Evolutionary conservation across 2,329 filamentous ascomycete species (phyloP).

Genomic region (Cryoendolithus antarcticus): DNA sequence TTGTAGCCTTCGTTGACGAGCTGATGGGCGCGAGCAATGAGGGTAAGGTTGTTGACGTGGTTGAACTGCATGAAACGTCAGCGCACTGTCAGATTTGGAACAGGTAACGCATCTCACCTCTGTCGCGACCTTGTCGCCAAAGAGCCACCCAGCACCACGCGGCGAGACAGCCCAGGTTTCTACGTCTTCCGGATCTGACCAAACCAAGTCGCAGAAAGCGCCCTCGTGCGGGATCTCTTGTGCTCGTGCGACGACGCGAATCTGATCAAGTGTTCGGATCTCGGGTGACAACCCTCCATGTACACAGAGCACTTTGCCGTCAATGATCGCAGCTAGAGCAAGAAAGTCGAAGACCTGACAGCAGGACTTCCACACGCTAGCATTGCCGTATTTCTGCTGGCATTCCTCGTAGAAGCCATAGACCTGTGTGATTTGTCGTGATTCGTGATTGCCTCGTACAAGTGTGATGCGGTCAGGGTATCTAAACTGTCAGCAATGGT

Average conservation of each 20-base stretch:
- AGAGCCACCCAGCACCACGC: constrained; percentile 54
- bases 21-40: constrained; percentile 63
- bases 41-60: constrained; percentile 59
- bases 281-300: constrained; percentile 61
- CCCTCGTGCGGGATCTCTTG: constrained; percentile 69
- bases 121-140: constrained; percentile 59
- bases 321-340: constrained; percentile 59
- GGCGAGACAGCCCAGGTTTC: constrained; percentile 57
- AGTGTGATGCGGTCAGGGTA: constrained; percentile 62
- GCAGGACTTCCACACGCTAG: constrained; percentile 67
- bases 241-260: constrained; percentile 59
- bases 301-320: constrained; percentile 61
- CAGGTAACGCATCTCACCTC: too few species aligned
- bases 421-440: constrained; percentile 64
- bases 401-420: constrained; percentile 73
- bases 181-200: constrained; percentile 60
- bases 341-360: constrained; percentile 70
- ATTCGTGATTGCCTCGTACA: constrained; percentile 64
- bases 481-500: constrained; percentile 26
- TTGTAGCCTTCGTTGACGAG: constrained; percentile 69
- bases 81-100: too few species aligned
- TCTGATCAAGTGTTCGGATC: constrained; percentile 63
- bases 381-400: constrained; percentile 64
- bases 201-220: constrained; percentile 64
- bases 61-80: constrained; percentile 44